Evolutionary conservation across 371 early-diverging fungal genomes (phyloP).

Genomic region (Mucor circinelloides): DNA sequence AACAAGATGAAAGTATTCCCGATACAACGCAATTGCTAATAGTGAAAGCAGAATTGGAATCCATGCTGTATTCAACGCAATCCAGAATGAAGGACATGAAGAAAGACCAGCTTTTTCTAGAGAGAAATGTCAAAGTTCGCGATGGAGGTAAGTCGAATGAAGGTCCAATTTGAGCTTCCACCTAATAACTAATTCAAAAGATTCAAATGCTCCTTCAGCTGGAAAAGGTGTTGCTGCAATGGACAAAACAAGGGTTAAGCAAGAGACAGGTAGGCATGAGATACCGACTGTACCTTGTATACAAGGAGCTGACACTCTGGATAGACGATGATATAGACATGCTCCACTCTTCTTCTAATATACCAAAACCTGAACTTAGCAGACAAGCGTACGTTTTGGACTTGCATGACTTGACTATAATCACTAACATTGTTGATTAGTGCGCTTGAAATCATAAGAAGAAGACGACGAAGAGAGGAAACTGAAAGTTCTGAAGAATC

Average conservation of each 20-base stretch:
- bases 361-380: conserved; percentile 32
- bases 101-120: conserved; percentile 15
- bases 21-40: conserved; percentile 31
- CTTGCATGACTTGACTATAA: background rate
- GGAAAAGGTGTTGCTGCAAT: conserved; percentile 30
- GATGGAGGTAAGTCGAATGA: conserved; percentile 1
- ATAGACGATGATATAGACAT: background rate
- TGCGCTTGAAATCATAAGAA: conserved; percentile 28
- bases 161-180: background rate
- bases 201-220: conserved; percentile 9
- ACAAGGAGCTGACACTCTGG: background rate
- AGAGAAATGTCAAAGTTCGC: conserved; percentile 1
- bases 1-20: conserved; percentile 20
- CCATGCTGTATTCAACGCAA: conserved; percentile 26
- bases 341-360: conserved; percentile 1
- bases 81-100: conserved; percentile 24
- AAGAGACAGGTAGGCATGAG: conserved; percentile 21
- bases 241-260: conserved; percentile 37
- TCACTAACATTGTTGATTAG: background rate
- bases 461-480: conserved; percentile 39
- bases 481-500: conserved; percentile 30
- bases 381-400: conserved; percentile 42
- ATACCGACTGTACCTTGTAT: too few relatives aligned
- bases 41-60: conserved; percentile 40
- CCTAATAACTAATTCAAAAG: background rate